A percentile compares a stretch with the other conserved stretches of the same genome.
phyloP scores from a whole-genome alignment of 2,329 filamentous ascomycete species.

The Xylariaceae sp. region DNA sequence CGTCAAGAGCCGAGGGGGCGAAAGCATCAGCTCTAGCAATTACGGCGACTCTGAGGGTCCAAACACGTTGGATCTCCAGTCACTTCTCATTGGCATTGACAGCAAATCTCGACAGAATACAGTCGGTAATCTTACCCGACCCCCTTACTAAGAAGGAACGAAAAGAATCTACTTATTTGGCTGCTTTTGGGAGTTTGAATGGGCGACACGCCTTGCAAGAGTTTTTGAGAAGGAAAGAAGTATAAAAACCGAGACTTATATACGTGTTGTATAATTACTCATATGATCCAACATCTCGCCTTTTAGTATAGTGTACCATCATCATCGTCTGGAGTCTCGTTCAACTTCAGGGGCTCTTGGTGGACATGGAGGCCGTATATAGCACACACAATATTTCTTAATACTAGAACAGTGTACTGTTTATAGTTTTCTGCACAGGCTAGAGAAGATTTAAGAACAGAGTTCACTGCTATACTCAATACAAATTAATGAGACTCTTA shows the following conservation, averaged over 20 bases:
- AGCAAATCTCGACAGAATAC: slow-evolving; percentile 32
- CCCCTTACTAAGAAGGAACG: slow-evolving; percentile 27
- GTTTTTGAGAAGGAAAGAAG: neutral
- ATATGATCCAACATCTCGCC: neutral
- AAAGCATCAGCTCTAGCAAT: slow-evolving; percentile 24
- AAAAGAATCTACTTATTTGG: neutral
- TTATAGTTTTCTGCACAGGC: neutral
- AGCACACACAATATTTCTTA: neutral
- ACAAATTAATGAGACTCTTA: too few species aligned
- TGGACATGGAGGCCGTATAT: neutral
- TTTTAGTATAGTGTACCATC: neutral
- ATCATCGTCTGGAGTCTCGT: neutral
- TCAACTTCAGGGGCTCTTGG: too few species aligned
- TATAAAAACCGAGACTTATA: slow-evolving; percentile 5
- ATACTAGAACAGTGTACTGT: neutral
- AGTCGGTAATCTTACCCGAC: slow-evolving; percentile 31
- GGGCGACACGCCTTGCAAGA: neutral
- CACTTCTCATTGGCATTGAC: slow-evolving; percentile 33
- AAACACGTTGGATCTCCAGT: slow-evolving; percentile 30
- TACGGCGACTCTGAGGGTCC: slow-evolving; percentile 22
- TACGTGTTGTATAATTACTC: slow-evolving; percentile 7
- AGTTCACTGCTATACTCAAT: neutral
- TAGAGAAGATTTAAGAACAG: too few species aligned
- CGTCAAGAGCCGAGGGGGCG: slow-evolving; percentile 29
- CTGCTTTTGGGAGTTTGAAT: slow-evolving; percentile 1